phyloP scores from a whole-genome alignment of 345 rosid genomes.

The Rhodomyrtus tomentosa region DNA sequence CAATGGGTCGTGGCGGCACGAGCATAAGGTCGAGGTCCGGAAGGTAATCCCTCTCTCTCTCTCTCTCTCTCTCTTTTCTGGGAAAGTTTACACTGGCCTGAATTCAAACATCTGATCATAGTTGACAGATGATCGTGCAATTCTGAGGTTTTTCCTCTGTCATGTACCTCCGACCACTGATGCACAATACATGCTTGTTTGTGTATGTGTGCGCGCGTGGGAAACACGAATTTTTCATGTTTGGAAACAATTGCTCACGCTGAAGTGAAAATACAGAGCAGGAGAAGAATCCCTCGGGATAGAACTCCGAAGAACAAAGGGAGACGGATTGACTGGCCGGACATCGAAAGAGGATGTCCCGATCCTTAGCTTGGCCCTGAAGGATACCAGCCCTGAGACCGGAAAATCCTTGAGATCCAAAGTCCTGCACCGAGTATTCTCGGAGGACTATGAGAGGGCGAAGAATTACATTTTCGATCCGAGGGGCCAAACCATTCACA shows the following conservation, averaged over 20 bases:
- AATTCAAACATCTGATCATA: neutral
- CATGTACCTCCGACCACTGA: neutral
- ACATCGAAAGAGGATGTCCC: neutral
- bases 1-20: neutral
- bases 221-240: neutral
- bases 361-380: neutral
- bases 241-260: neutral
- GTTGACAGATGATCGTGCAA: neutral
- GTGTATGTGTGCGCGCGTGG: neutral
- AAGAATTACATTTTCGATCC: neutral
- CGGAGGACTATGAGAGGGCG: conserved; percentile 2
- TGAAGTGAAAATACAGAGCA: neutral
- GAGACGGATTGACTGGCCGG: neutral
- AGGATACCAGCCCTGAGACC: neutral
- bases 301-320: neutral
- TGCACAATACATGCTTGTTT: neutral
- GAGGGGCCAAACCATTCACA: neutral
- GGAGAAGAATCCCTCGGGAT: neutral
- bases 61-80: neutral
- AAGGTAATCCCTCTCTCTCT: neutral
- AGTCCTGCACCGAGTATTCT: neutral
- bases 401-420: neutral
- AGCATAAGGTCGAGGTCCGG: neutral
- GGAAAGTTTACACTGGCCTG: neutral
- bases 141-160: neutral